These are phyloP conservation scores for Fusarium chaquense DNA, from an alignment of 2,329 filamentous ascomycete genomes.

Conservation along the genomic window DNA sequence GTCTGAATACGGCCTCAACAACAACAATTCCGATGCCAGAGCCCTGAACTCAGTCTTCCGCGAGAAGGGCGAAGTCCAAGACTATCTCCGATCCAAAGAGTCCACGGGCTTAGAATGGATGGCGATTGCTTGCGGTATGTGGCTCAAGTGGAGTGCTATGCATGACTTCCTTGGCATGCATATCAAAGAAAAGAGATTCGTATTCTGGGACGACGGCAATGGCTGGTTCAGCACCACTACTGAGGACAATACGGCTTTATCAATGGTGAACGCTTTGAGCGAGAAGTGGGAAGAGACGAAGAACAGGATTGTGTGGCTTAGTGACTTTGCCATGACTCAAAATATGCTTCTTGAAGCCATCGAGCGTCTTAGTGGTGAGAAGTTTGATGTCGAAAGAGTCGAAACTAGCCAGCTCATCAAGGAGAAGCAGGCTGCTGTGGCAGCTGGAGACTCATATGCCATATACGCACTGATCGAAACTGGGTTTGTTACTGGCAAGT, in stretches of 20 bases:
- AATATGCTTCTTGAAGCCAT: slow-evolving; percentile 7
- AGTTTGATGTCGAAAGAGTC: neutral
- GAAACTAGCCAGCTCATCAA: neutral
- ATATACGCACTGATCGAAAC: slow-evolving; percentile 6
- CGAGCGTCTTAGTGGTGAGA: neutral
- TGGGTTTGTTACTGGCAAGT: slow-evolving; percentile 4
- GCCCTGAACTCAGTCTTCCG: slow-evolving; percentile 8
- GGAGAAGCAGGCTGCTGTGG: neutral
- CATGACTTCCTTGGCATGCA: slow-evolving; percentile 18
- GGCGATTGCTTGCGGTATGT: slow-evolving; percentile 19
- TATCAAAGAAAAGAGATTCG: slow-evolving; percentile 14
- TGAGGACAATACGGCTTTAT: slow-evolving; percentile 10
- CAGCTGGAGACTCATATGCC: neutral
- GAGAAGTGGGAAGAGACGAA: slow-evolving; percentile 19
- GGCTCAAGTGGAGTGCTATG: slow-evolving; percentile 17
- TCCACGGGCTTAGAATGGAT: slow-evolving; percentile 10
- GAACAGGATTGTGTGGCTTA: slow-evolving; percentile 14
- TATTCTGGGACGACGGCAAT: slow-evolving; percentile 13
- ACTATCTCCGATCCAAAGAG: slow-evolving; percentile 13
- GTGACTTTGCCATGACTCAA: slow-evolving; percentile 14
- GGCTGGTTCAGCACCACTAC: slow-evolving; percentile 18
- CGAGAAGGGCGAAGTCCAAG: slow-evolving; percentile 18
- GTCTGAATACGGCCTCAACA: slow-evolving; percentile 16
- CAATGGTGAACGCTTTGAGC: neutral
- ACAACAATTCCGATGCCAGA: slow-evolving; percentile 13